Conservation (phyloP, 192 early-diverging fungal species). For the Backusella macrospora region DNA sequence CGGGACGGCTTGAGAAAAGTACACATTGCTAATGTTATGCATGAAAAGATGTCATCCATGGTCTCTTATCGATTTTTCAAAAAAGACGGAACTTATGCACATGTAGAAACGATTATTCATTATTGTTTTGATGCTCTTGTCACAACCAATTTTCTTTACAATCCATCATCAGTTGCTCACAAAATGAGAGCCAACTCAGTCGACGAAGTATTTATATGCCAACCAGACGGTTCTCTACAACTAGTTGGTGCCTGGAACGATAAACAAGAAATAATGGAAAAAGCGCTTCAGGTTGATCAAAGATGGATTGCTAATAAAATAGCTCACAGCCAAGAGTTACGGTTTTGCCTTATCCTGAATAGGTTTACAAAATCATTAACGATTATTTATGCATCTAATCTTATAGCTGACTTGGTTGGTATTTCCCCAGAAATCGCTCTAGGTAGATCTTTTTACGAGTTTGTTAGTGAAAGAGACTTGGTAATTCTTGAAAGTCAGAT, state of each 20-base stretch:
- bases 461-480: slow-evolving; percentile 11
- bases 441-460: slow-evolving; percentile 8
- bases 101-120: slow-evolving; percentile 32
- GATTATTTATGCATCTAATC: slow-evolving; percentile 13
- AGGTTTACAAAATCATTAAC: slow-evolving; percentile 15
- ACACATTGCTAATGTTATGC: slow-evolving; percentile 39
- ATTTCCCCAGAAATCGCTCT: neutral
- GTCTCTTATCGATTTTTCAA: slow-evolving; percentile 42
- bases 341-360: slow-evolving; percentile 30
- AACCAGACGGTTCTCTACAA: slow-evolving; percentile 14
- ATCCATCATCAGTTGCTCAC: slow-evolving; percentile 5
- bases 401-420: neutral
- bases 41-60: slow-evolving; percentile 48
- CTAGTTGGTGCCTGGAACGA: slow-evolving; percentile 14
- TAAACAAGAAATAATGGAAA: neutral
- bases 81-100: slow-evolving; percentile 37
- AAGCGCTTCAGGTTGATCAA: neutral
- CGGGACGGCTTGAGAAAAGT: slow-evolving; percentile 30
- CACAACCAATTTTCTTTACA: slow-evolving; percentile 3
- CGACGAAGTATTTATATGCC: neutral
- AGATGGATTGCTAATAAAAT: slow-evolving; percentile 13
- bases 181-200: slow-evolving; percentile 25
- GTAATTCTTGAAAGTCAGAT: slow-evolving; percentile 16
- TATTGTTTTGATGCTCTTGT: slow-evolving; percentile 36
- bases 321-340: slow-evolving; percentile 7